Evolutionary conservation across 2,329 filamentous ascomycete genomes (phyloP).

Genomic region (Didymellaceae sp.): DNA sequence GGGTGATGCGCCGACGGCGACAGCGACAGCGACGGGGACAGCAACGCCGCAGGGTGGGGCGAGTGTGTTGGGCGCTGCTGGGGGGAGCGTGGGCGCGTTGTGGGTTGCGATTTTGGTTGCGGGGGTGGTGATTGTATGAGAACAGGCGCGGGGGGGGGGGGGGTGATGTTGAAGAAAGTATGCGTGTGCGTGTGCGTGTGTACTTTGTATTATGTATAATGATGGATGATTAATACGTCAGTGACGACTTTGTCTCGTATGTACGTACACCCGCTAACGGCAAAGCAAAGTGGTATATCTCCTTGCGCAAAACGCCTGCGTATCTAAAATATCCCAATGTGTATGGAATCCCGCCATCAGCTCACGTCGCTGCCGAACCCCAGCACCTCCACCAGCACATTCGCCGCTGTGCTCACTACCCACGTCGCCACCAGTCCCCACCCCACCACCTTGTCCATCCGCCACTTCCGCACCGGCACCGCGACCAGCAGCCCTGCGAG

Average conservation of each 20-base stretch:
- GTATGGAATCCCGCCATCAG: slow-evolving; percentile 4
- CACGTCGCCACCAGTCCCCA: slow-evolving; percentile 81
- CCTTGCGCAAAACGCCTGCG: too few species aligned
- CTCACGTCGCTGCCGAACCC: slow-evolving; percentile 45
- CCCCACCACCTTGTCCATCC: slow-evolving; percentile 63
- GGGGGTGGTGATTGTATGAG: not conserved
- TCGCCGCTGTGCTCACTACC: slow-evolving; percentile 78
- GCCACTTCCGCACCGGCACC: slow-evolving; percentile 65
- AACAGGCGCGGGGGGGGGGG: too few species aligned
- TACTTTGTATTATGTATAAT: too few species aligned
- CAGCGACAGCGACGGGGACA: not conserved
- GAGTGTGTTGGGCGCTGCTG: not conserved
- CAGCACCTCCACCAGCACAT: slow-evolving; percentile 77
- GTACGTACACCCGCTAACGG: not conserved
- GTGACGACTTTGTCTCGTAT: too few species aligned
- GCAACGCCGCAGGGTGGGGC: not conserved
- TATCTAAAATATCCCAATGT: too few species aligned
- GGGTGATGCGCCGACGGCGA: not conserved
- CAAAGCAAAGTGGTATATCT: not conserved
- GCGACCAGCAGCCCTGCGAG: slow-evolving; percentile 77
- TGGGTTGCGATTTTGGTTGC: not conserved
- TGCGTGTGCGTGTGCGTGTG: too few species aligned
- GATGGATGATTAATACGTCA: too few species aligned
- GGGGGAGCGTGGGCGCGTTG: not conserved
- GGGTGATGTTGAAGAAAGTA: too few species aligned